phyloP scores from a whole-genome alignment of 2,329 filamentous ascomycete genomes.

The Cladosporium halotolerans region DNA sequence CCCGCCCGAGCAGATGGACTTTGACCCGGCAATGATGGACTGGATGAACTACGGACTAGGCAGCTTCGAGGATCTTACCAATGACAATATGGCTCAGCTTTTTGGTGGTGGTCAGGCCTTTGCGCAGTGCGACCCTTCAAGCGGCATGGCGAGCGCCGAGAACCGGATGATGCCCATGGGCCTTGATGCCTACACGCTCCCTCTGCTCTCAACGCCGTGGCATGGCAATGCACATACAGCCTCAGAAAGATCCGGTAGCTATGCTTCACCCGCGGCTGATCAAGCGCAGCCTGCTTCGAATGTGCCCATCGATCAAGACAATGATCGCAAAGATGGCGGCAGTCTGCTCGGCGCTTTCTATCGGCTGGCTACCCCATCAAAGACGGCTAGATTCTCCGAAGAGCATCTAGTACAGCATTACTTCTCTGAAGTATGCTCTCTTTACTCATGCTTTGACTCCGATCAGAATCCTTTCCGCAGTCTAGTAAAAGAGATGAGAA shows the following conservation, averaged over 20 bases:
- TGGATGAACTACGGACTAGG: conserved; percentile 4
- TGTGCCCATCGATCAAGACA: neutral
- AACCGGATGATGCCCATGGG: neutral
- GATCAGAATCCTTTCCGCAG: conserved; percentile 56
- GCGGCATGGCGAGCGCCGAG: neutral
- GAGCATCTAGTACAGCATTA: conserved; percentile 54
- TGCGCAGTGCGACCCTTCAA: neutral
- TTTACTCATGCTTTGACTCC: conserved; percentile 61
- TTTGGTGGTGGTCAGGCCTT: neutral
- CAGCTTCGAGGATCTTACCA: neutral
- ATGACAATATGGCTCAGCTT: conserved; percentile 1
- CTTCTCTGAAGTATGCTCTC: conserved; percentile 55
- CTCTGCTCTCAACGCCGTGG: neutral
- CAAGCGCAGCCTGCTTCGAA: neutral
- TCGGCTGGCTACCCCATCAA: conserved; percentile 18
- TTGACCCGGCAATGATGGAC: conserved; percentile 6
- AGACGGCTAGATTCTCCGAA: conserved; percentile 28
- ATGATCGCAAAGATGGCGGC: neutral
- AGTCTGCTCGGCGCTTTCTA: conserved; percentile 21
- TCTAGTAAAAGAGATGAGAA: conserved; percentile 52
- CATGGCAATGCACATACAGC: neutral
- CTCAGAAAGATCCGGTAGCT: neutral
- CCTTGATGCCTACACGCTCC: neutral
- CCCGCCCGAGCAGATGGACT: neutral
- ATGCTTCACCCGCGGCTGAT: neutral